Percentiles rank a stretch among this genome's conserved stretches.
These are phyloP conservation scores for Scedosporium aurantiacum DNA, from an alignment of 2,329 filamentous ascomycete species.

Conservation along the genomic window DNA sequence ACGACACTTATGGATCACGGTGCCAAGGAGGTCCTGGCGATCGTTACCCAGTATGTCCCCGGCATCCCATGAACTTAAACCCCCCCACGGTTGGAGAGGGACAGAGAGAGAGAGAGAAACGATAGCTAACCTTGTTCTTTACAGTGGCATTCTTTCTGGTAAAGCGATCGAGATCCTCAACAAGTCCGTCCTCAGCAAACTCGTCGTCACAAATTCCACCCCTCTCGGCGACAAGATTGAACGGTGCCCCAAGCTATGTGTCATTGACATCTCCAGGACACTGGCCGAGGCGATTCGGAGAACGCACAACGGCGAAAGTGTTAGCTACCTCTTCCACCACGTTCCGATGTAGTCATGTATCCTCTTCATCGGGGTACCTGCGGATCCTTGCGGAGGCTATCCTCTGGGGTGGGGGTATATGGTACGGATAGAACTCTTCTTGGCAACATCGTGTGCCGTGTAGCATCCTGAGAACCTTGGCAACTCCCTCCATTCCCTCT, in stretches of 20 bases:
- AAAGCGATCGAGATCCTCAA: conserved; percentile 83
- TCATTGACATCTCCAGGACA: conserved; percentile 85
- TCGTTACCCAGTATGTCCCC: conserved; percentile 61
- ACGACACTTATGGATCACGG: conserved; percentile 79
- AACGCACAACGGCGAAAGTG: conserved; percentile 50
- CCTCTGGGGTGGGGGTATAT: neutral
- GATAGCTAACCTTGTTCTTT: neutral
- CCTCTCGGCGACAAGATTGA: conserved; percentile 60
- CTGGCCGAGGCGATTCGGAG: conserved; percentile 58
- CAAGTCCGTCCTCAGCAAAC: conserved; percentile 59
- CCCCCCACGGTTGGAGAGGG: no score
- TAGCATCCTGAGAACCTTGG: neutral
- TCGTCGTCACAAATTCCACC: conserved; percentile 78
- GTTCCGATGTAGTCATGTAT: conserved; percentile 4
- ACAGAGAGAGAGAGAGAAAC: no score
- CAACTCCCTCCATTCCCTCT: neutral
- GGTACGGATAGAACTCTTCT: neutral
- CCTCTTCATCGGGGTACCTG: neutral
- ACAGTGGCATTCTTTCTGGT: conserved; percentile 66
- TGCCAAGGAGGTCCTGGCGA: conserved; percentile 79
- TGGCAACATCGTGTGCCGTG: neutral
- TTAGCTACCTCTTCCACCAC: conserved; percentile 7
- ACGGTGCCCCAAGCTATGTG: conserved; percentile 67
- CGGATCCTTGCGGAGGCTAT: neutral
- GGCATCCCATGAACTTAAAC: no score